A percentile compares a stretch with the other conserved stretches of the same genome.
Conservation (phyloP, 768 basidiomycete genomes). For the Suillus plorans region DNA sequence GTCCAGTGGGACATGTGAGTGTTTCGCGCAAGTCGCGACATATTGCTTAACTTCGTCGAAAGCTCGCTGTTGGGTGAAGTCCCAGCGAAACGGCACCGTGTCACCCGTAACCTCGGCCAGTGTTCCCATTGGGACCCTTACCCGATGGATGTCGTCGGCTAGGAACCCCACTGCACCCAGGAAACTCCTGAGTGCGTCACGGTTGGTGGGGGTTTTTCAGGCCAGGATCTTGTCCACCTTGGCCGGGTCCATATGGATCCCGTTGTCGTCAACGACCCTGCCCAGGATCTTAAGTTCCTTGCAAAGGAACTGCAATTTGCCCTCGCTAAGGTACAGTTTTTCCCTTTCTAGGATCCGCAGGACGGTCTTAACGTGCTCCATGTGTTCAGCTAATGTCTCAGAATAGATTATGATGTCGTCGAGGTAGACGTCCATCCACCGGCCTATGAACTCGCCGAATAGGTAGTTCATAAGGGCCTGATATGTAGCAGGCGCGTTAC, state of each 20-base stretch:
- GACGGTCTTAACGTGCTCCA: slow-evolving; percentile 22
- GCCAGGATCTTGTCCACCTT: slow-evolving; percentile 19
- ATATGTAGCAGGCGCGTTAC: slow-evolving; percentile 37
- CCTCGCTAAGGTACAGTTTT: slow-evolving; percentile 23
- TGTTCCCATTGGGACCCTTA: fast-evolving
- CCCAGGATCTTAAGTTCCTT: slow-evolving; percentile 28
- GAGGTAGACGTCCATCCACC: slow-evolving; percentile 8
- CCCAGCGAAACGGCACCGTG: not conserved
- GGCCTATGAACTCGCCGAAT: slow-evolving; percentile 10
- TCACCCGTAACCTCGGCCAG: not conserved
- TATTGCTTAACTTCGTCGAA: not conserved
- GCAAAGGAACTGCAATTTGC: slow-evolving; percentile 26
- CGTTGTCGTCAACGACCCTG: slow-evolving; percentile 23
- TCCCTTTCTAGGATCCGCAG: slow-evolving; percentile 19
- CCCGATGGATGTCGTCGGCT: no score
- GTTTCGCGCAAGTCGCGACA: fast-evolving
- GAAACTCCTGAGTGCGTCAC: not conserved
- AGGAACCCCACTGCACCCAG: not conserved
- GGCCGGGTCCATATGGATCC: slow-evolving; percentile 23
- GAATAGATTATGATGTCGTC: not conserved
- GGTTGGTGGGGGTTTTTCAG: slow-evolving; percentile 20
- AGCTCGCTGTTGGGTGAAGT: not conserved
- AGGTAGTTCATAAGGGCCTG: slow-evolving; percentile 42
- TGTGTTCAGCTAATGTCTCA: slow-evolving; percentile 24
- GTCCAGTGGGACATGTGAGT: not conserved